Base-by-base conservation (phyloP, 1,139 yeast species). In the Yamadazyma atmosphaerica region DNA sequence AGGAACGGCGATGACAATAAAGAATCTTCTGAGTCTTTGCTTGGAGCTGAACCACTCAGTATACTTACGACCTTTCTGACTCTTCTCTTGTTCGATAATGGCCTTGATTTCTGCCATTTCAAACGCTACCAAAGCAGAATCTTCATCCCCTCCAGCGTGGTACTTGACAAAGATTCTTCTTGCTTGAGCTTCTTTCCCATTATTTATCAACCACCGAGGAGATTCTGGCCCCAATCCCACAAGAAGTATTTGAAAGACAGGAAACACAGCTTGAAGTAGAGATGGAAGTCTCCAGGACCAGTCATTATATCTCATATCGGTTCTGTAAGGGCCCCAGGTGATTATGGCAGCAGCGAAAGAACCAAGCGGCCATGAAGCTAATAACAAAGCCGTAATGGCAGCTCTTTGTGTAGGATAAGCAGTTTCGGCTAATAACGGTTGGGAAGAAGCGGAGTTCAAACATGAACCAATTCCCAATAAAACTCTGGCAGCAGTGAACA, bases 191-290 rank as follows among this genome's bases (percentile, higher is more conserved):
- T 58, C 48, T 23, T 63, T 51, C 3, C 67, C 68, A 17, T 60
- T 60, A 16, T 66, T 54, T 35, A 68, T 58, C 47, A 68, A 58
- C 58, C 54, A 68, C 44, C 74, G 72, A 37, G 89, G 88, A 10
- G 38, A 35, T 47, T 72, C 78, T 1, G 77, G 77, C 15, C 63
- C 61, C 43, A 59, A 52, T 4, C 16, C 16, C 17, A 28, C 21
- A 39, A 54, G 52, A 13, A 39, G 45, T 37, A 46, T 44, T 49
- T 40, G 59, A 31, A 53, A 40, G n/a, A 50, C 51, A 33, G 61
- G 75, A 52, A 54, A 53, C 27, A 50, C 56, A 37, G 61, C 64
- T 50, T 74, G 80, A 42, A 72, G 51, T 44, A 64, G 60, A 2
- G 76, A 69, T 4, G 77, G 76, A 37, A 72, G 60, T 44, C 67